Evolutionary conservation across 768 basidiomycete species (phyloP), one percentile per base, ranked within the genome.

Genomic region (Daedalea quercina): DNA sequence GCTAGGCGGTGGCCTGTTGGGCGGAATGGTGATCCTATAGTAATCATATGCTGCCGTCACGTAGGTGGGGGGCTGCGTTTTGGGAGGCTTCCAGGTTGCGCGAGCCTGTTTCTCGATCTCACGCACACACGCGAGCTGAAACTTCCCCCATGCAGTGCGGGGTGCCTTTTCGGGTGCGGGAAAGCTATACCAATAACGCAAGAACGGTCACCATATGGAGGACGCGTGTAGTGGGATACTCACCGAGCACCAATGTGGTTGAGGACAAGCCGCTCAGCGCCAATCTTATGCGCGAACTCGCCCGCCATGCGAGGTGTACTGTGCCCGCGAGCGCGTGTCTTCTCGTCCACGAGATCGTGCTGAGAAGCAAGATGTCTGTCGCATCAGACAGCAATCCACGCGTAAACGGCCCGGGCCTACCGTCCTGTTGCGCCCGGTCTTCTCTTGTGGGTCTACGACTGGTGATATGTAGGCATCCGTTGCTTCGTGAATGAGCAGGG

Each of bases 401-500:
- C n/a, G n/a, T n/a, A n/a, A n/a, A n/a, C n/a, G n/a, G n/a, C n/a
- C n/a, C n/a, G n/a, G n/a, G n/a, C n/a, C 15, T 15, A 40, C 82
- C 70, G 50, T 67, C 7, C 58, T 59, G 47, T 67, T 71, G 46
- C 70, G 69, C 2, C 65, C 69, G 24, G 70, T 70, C 50, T 76
- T 73, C 50, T 64, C 75, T 26, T 77, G 69, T 31, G 72, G 68
- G 63, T 84, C 82, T 51, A 86, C 74, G 45, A 72, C 60, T 1
- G 54, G 62, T 0, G 86, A 82, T 34, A 94, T 79, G 57, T 76
- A 77, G 0, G 85, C 82, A 61, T 93, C 90, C 1, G 88, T 91
- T 1, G 85, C 81, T 68, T 94, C 91, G 65, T 94, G 92, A n/a
- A 93, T 73, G 19, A 93, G 75, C n/a, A 93, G 72, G 25, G 83